Conservation (phyloP, 2,329 filamentous ascomycete species). For the Aureobasidium namibiae region DNA sequence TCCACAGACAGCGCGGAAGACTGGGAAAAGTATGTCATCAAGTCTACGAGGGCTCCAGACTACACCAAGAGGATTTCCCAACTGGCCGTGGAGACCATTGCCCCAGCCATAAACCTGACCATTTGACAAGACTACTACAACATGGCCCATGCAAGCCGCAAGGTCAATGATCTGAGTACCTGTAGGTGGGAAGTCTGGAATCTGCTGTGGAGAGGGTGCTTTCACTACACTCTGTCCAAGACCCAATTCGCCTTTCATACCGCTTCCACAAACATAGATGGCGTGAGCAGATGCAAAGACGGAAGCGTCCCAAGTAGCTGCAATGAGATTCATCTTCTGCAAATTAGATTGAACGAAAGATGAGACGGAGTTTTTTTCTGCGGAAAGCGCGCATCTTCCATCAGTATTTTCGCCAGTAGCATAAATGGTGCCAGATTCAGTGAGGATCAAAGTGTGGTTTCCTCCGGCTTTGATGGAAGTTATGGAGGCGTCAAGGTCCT, state of each 20-base stretch:
- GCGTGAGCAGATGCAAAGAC: slow-evolving; percentile 48
- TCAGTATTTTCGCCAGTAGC: slow-evolving; percentile 55
- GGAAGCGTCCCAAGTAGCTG: slow-evolving; percentile 73
- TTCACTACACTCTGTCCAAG: slow-evolving; percentile 37
- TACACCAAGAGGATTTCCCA: slow-evolving; percentile 52
- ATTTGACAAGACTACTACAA: slow-evolving; percentile 62
- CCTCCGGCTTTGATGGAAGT: slow-evolving; percentile 56
- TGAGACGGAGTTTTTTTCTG: not conserved
- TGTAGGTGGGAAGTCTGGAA: slow-evolving; percentile 57
- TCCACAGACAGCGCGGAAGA: slow-evolving; percentile 63
- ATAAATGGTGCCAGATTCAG: slow-evolving; percentile 51
- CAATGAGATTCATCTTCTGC: slow-evolving; percentile 36
- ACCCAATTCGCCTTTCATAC: slow-evolving; percentile 65
- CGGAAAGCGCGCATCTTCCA: slow-evolving; percentile 34
- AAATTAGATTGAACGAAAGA: not conserved
- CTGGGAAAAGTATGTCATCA: slow-evolving; percentile 51
- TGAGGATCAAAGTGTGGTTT: slow-evolving; percentile 75
- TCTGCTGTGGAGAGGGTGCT: slow-evolving; percentile 32
- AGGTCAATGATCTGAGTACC: slow-evolving; percentile 55
- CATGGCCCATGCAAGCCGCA: slow-evolving; percentile 69
- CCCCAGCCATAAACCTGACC: slow-evolving; percentile 86
- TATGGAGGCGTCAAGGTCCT: slow-evolving; percentile 4
- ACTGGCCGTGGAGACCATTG: slow-evolving; percentile 73
- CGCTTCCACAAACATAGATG: slow-evolving; percentile 58
- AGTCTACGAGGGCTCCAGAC: slow-evolving; percentile 56